A percentile compares a stretch with the other conserved stretches of the same genome.
phyloP scores from a whole-genome alignment of 352 stramenopile species.

The Phytophthora constricta region DNA sequence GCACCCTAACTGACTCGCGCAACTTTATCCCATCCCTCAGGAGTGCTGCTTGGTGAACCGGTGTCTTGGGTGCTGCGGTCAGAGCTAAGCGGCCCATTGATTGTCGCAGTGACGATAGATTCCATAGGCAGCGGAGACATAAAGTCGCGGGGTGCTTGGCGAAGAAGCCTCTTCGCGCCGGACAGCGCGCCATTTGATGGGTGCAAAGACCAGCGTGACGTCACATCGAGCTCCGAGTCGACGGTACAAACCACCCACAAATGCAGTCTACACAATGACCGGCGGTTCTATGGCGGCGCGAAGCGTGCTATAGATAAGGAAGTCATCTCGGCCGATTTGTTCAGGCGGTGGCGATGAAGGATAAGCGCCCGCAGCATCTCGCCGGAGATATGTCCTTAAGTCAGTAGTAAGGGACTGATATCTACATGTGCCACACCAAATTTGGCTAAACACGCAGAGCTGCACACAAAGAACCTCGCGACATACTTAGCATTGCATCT shows the following conservation, averaged over 20 bases:
- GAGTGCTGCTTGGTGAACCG: constrained; percentile 20
- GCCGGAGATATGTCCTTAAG: too few species aligned
- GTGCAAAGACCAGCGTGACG: constrained; percentile 29
- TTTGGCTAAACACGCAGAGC: too few species aligned
- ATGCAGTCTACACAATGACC: neutral
- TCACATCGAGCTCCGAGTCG: constrained; percentile 2
- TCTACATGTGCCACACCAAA: too few species aligned
- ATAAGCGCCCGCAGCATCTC: neutral
- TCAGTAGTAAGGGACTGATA: too few species aligned
- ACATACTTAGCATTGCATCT: too few species aligned
- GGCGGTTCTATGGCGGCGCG: constrained; percentile 1
- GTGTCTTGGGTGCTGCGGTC: constrained; percentile 3
- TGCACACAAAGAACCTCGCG: too few species aligned
- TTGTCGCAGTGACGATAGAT: too few species aligned
- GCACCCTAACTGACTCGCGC: constrained; percentile 10
- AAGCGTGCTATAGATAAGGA: constrained; percentile 15
- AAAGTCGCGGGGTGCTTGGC: too few species aligned
- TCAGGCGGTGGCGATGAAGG: constrained; percentile 19
- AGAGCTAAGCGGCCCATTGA: too few species aligned
- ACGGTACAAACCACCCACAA: neutral
- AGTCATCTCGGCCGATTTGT: constrained; percentile 18
- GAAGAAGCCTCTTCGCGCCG: neutral
- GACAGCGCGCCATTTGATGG: constrained; percentile 1
- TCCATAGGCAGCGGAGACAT: too few species aligned
- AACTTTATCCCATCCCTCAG: constrained; percentile 24